Evolutionary conservation across 495 filamentous ascomycete species (phyloP).

Genomic region (Talaromyces ruber): DNA sequence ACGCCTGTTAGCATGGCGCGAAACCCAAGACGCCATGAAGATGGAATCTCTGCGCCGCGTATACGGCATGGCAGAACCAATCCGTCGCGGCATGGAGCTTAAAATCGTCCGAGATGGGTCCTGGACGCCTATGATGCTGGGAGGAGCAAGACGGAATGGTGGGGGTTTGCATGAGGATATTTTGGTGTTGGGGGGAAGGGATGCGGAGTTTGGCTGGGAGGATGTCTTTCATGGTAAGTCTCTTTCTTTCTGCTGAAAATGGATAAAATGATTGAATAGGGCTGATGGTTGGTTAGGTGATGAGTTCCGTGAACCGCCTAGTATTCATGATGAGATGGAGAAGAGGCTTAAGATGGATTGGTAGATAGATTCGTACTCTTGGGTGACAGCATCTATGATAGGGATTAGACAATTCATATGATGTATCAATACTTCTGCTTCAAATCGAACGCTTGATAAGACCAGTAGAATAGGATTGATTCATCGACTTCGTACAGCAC

Average conservation of each 20-base stretch:
- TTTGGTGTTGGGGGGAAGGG: slow-evolving; percentile 57
- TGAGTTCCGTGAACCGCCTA: slow-evolving; percentile 49
- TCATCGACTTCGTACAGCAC: background rate
- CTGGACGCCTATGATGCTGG: slow-evolving; percentile 40
- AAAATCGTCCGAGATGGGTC: slow-evolving; percentile 62
- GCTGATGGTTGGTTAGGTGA: slow-evolving; percentile 38
- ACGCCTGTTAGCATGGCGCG: slow-evolving; percentile 73
- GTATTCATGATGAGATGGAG: slow-evolving; percentile 93
- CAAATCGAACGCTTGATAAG: background rate
- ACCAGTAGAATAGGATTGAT: background rate
- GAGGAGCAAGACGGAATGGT: slow-evolving; percentile 20
- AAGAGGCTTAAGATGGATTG: slow-evolving; percentile 68
- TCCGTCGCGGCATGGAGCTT: slow-evolving; percentile 91
- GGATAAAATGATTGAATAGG: background rate
- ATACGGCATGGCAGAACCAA: slow-evolving; percentile 89
- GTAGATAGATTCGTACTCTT: slow-evolving; percentile 19
- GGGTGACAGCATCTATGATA: background rate
- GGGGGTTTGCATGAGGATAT: slow-evolving; percentile 68
- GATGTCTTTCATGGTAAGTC: slow-evolving; percentile 64
- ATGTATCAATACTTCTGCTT: background rate
- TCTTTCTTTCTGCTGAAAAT: slow-evolving; percentile 5
- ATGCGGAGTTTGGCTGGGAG: slow-evolving; percentile 75
- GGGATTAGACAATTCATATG: background rate
- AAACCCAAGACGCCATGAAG: slow-evolving; percentile 77
- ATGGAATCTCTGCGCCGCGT: slow-evolving; percentile 78